A percentile compares a stretch with the other conserved stretches of the same genome.
These are phyloP conservation scores for Globisporangium carolinianum DNA, from an alignment of 352 stramenopile genomes.

Conservation along the genomic window DNA sequence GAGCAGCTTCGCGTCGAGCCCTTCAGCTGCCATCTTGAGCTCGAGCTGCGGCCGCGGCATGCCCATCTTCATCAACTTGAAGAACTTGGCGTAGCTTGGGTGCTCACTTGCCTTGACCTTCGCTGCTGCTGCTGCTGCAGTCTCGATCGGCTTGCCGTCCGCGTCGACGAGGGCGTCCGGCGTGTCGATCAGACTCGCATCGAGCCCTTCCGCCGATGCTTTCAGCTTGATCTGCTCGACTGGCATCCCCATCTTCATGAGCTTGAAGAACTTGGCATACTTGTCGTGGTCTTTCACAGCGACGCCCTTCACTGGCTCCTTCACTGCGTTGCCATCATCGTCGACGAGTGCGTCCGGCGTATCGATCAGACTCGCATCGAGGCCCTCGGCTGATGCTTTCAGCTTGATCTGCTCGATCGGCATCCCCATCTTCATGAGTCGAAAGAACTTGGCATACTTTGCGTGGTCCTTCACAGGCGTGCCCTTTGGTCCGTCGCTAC, in stretches of 20 bases:
- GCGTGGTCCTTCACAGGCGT: constrained; percentile 80
- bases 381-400: constrained; percentile 56
- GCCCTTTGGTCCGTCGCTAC: constrained; percentile 14
- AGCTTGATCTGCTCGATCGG: constrained; percentile 86
- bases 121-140: constrained; percentile 11
- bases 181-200: constrained; percentile 44
- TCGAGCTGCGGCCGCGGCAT: constrained; percentile 86
- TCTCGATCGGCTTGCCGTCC: constrained; percentile 22
- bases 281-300: constrained; percentile 85
- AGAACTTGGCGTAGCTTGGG: constrained; percentile 91
- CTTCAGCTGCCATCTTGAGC: constrained; percentile 66
- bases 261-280: constrained; percentile 94
- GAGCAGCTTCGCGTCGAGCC: constrained; percentile 83
- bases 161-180: constrained; percentile 50
- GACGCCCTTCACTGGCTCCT: constrained; percentile 12
- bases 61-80: constrained; percentile 89
- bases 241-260: constrained; percentile 85
- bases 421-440: constrained; percentile 88
- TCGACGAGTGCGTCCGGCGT: constrained; percentile 54
- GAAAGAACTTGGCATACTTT: constrained; percentile 93
- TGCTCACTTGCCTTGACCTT: constrained; percentile 72
- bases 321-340: constrained; percentile 44
- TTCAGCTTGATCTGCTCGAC: constrained; percentile 88
- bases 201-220: constrained; percentile 43
- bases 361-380: constrained; percentile 47